phyloP scores from a whole-genome alignment of 192 early-diverging fungal species.

The Chytriomyces hyalinus region DNA sequence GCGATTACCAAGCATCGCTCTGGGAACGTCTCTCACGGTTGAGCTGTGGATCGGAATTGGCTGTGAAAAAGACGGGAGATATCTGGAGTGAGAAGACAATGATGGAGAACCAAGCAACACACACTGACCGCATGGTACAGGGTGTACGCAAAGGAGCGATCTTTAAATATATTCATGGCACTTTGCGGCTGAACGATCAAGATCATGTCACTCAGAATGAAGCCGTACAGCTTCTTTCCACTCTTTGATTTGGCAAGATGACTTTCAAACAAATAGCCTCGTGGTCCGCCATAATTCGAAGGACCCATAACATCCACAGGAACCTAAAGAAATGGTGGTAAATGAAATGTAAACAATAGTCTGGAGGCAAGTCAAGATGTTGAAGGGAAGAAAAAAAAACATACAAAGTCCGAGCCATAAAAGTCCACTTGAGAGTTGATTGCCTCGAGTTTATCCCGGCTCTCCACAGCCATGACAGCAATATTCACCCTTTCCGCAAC shows the following conservation, averaged over 20 bases:
- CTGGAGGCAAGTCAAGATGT: background rate
- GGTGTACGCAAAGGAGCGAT: slow-evolving; percentile 34
- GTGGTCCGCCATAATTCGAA: slow-evolving; percentile 60
- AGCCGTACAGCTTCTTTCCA: slow-evolving; percentile 73
- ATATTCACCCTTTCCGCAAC: slow-evolving; percentile 54
- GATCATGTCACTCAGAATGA: slow-evolving; percentile 63
- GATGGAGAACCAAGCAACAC: background rate
- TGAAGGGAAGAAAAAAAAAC: slow-evolving; percentile 12
- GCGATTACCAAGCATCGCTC: slow-evolving; percentile 24
- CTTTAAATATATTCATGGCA: slow-evolving; percentile 32
- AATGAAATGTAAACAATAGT: background rate
- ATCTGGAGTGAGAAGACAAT: background rate
- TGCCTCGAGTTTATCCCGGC: slow-evolving; percentile 55
- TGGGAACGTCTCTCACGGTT: slow-evolving; percentile 42
- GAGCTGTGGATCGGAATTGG: slow-evolving; percentile 48
- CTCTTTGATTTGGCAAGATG: slow-evolving; percentile 75
- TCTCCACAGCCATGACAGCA: slow-evolving; percentile 54
- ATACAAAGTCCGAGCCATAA: slow-evolving; percentile 42
- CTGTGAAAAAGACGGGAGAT: slow-evolving; percentile 8
- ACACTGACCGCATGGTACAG: slow-evolving; percentile 53
- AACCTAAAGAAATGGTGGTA: slow-evolving; percentile 18
- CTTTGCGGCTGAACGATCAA: slow-evolving; percentile 56
- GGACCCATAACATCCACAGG: slow-evolving; percentile 59
- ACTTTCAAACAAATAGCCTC: slow-evolving; percentile 76
- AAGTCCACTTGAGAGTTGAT: slow-evolving; percentile 65